A percentile compares a stretch with the other conserved stretches of the same genome.
Conservation (phyloP, 352 stramenopile genomes). For the Globisporangium heterothallicum region DNA sequence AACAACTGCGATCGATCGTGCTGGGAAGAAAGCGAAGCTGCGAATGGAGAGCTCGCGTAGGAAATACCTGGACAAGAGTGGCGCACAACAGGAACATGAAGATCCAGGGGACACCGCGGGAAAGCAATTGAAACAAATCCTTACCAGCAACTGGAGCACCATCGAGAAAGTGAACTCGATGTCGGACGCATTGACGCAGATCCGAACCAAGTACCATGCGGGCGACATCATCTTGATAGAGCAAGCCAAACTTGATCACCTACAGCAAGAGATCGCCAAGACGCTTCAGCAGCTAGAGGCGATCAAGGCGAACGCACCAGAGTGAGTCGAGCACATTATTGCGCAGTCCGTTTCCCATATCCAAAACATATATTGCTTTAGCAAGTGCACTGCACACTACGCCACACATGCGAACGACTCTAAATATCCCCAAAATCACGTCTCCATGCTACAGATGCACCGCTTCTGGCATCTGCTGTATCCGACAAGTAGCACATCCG, state of each 20-base stretch:
- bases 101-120: constrained; percentile 44
- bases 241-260: constrained; percentile 46
- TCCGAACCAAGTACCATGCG: constrained; percentile 44
- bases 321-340: neutral
- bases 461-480: constrained; percentile 6
- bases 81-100: constrained; percentile 11
- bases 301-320: constrained; percentile 13
- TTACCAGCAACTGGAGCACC: constrained; percentile 55
- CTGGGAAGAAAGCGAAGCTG: constrained; percentile 27
- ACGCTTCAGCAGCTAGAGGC: constrained; percentile 50
- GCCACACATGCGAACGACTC: neutral
- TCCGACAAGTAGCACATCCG: constrained; percentile 13
- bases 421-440: constrained; percentile 1
- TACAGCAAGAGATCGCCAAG: constrained; percentile 52
- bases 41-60: constrained; percentile 21
- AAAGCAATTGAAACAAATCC: constrained; percentile 33
- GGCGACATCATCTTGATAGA: constrained; percentile 42
- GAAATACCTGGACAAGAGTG: constrained; percentile 4
- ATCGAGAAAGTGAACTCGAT: constrained; percentile 60
- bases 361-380: neutral
- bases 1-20: constrained; percentile 47
- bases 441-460: neutral
- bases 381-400: neutral
- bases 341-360: neutral
- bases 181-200: constrained; percentile 37